Evolutionary conservation across 352 stramenopile genomes (phyloP), one percentile per base, ranked within the genome.

Genomic region (Phytopythium litorale): DNA sequence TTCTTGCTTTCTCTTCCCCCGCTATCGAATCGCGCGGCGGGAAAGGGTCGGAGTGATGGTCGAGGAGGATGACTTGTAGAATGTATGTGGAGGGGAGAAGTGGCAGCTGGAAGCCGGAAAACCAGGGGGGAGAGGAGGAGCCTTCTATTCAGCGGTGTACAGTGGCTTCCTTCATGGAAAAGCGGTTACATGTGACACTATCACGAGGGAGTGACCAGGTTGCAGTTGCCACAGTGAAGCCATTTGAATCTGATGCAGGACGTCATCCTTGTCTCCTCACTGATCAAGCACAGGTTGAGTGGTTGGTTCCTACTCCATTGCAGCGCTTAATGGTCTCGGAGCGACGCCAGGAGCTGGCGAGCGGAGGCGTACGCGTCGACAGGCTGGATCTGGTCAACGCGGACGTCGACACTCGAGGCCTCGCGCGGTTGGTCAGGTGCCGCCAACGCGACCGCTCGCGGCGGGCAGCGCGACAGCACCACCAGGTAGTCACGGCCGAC

Each of bases 391-490:
- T 78, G 66, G 51, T 84, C 76, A 38, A 82, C 58, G 19, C 73
- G 68, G 1, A 70, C n/a, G 15, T 72, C 30, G 7, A 81, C 69
- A 5, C 6, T 38, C 11, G 49, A 61, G 53, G 56, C 33, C 3
- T 40, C 48, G 2, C 51, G 52, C 23, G 53, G 53, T 6, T 35
- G 35, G 1, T 21, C 25, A 7, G 59, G 1, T 7, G 28, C 28
- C 28, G 28, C 28, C 0, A 68, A 49, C 3, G 45, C 60, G 12
- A 86, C 62, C 38, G 43, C 40, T 18, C 55, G 71, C 28, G 59
- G 38, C 19, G 64, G 65, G 56, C 72, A 84, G 12, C 76, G 75
- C 40, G 81, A 90, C 1, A 90, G 37, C 12, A 90, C 25, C 1
- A 83, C 58, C 0, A 60, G 53, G 51, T 75, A 84, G 6, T 73